Conservation (phyloP, 129 eudicot genomes). For the Lactuca saligna region DNA sequence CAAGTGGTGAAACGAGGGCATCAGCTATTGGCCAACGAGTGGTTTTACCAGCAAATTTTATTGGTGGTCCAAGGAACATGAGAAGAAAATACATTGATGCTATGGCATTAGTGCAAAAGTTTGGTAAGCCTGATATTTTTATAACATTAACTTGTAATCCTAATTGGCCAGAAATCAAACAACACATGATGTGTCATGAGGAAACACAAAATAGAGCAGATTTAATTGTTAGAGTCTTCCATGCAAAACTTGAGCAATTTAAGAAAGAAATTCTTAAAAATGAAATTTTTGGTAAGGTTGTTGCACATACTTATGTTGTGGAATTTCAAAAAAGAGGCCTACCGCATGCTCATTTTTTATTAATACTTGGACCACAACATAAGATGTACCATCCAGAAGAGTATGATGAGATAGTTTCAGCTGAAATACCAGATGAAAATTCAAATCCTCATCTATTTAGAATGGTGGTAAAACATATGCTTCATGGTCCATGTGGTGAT, state of each 20-base stretch:
- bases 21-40: background rate
- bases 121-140: background rate
- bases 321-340: conserved; percentile 25
- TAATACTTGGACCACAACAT: background rate
- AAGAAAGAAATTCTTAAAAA: no score
- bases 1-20: background rate
- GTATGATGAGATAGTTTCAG: conserved; percentile 2
- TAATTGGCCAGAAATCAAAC: no score
- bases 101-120: background rate
- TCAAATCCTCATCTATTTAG: background rate
- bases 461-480: conserved; percentile 25
- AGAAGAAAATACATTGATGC: conserved; percentile 14
- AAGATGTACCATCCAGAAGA: background rate
- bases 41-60: conserved; percentile 6
- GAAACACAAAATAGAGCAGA: no score
- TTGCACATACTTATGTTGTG: background rate
- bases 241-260: no score
- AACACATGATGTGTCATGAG: no score
- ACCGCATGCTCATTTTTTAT: background rate
- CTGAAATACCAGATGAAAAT: conserved; percentile 12
- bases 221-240: no score
- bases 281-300: background rate
- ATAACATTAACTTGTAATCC: background rate
- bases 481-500: background rate
- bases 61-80: background rate